Percentiles rank a stretch among this genome's conserved stretches.
Evolutionary conservation across 202 grass and related monocot genomes (phyloP).

Genomic region (Carex sylvatica): DNA sequence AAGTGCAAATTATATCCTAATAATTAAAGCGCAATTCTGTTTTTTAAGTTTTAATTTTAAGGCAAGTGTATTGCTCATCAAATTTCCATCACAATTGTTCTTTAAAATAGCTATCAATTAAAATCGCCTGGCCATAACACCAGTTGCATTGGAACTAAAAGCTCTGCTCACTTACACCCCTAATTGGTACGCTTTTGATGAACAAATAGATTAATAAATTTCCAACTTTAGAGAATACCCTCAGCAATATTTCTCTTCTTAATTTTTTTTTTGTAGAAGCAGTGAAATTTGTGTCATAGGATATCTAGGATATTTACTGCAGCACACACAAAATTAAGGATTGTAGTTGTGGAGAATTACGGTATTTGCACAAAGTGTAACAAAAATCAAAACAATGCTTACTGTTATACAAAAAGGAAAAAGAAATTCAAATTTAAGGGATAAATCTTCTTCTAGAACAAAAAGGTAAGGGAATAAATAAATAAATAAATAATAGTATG

Average conservation of each 20-base stretch:
- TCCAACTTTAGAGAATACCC: not conserved
- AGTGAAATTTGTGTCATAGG: not conserved
- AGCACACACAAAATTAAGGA: not conserved
- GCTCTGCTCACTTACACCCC: not conserved
- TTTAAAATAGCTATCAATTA: not conserved
- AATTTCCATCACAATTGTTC: not conserved
- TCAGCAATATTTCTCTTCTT: not conserved
- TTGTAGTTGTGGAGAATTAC: not conserved
- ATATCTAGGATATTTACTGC: not conserved
- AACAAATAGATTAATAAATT: not conserved
- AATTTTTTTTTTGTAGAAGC: not conserved
- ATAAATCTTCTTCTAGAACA: too few species aligned
- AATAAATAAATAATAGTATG: not conserved
- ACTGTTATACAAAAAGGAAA: not conserved
- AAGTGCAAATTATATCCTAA: not conserved
- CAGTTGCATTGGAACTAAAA: not conserved
- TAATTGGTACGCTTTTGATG: not conserved
- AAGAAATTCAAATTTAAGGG: not conserved
- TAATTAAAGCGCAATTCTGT: not conserved
- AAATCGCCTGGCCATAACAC: not conserved
- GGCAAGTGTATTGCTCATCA: not conserved
- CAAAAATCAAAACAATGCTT: not conserved
- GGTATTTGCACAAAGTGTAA: not conserved
- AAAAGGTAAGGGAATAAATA: not conserved
- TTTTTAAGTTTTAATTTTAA: not conserved